Conservation (phyloP, 768 basidiomycete species). For the Naganishia kalamii region DNA sequence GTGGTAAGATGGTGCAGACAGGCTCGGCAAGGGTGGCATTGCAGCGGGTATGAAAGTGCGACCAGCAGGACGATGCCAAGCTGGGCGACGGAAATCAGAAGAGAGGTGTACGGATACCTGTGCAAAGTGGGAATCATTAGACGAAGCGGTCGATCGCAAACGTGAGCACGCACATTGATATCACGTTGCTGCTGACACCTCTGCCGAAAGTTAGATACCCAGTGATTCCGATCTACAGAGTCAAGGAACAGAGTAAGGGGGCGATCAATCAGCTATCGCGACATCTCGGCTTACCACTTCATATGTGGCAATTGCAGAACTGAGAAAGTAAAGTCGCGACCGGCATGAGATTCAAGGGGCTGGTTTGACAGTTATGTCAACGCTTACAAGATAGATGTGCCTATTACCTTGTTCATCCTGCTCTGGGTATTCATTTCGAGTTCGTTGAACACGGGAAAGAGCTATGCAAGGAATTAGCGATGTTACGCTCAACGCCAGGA, state of each 20-base stretch:
- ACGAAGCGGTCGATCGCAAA: constrained; percentile 37
- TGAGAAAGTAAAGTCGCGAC: neutral
- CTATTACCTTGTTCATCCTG: constrained; percentile 81
- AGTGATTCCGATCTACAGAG: constrained; percentile 33
- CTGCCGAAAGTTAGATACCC: constrained; percentile 92
- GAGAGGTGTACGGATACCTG: constrained; percentile 56
- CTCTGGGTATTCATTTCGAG: constrained; percentile 69
- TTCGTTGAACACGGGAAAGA: constrained; percentile 93
- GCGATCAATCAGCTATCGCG: neutral
- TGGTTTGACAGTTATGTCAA: neutral
- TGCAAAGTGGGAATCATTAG: neutral
- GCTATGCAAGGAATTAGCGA: constrained; percentile 48
- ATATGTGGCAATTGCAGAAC: constrained; percentile 68
- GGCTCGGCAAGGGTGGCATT: constrained; percentile 86
- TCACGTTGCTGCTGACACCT: constrained; percentile 83
- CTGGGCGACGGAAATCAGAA: constrained; percentile 88
- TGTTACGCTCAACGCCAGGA: neutral
- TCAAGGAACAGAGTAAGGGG: constrained; percentile 13
- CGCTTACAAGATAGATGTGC: constrained; percentile 65
- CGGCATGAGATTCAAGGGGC: neutral
- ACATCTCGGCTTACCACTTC: constrained; percentile 63
- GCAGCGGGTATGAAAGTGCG: constrained; percentile 86
- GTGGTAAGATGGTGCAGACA: constrained; percentile 62
- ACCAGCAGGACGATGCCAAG: constrained; percentile 86
- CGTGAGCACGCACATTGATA: constrained; percentile 66